Conservation (phyloP, 495 filamentous ascomycete species). For the Haplographium delicatum region DNA sequence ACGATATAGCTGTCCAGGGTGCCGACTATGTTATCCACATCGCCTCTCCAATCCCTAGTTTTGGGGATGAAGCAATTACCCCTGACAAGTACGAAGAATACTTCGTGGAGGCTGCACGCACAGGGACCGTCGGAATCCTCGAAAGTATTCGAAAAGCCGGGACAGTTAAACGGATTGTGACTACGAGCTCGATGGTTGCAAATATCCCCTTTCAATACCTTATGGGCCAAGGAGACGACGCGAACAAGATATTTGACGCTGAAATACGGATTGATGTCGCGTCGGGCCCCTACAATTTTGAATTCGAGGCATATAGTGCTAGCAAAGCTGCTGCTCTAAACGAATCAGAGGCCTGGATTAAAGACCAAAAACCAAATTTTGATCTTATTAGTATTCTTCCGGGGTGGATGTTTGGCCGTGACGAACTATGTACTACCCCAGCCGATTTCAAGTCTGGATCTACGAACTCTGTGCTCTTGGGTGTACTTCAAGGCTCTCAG, state of each 20-base stretch:
- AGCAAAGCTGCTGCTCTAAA: conserved; percentile 31
- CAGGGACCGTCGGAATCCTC: conserved; percentile 32
- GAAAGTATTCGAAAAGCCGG: conserved; percentile 28
- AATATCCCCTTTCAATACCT: conserved; percentile 20
- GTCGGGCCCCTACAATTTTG: conserved; percentile 1
- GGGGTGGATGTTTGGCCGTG: conserved; percentile 35
- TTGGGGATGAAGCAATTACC: neutral
- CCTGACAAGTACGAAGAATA: conserved; percentile 15
- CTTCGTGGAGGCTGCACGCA: conserved; percentile 31
- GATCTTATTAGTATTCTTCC: conserved; percentile 41
- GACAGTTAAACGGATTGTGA: conserved; percentile 33
- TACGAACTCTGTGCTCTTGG: conserved; percentile 16
- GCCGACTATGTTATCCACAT: conserved; percentile 29
- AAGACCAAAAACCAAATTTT: conserved; percentile 33
- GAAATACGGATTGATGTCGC: neutral
- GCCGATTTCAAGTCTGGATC: conserved; percentile 30
- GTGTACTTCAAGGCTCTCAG: conserved; percentile 22
- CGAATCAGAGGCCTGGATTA: conserved; percentile 35
- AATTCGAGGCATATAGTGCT: conserved; percentile 15
- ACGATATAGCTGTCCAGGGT: conserved; percentile 34
- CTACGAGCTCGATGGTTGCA: conserved; percentile 34
- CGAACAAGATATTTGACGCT: neutral
- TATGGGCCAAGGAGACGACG: neutral
- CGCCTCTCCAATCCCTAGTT: conserved; percentile 29
- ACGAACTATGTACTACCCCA: conserved; percentile 34